phyloP scores from a whole-genome alignment of 148 eudicot genomes.

The Rhododendron ferrugineum region DNA sequence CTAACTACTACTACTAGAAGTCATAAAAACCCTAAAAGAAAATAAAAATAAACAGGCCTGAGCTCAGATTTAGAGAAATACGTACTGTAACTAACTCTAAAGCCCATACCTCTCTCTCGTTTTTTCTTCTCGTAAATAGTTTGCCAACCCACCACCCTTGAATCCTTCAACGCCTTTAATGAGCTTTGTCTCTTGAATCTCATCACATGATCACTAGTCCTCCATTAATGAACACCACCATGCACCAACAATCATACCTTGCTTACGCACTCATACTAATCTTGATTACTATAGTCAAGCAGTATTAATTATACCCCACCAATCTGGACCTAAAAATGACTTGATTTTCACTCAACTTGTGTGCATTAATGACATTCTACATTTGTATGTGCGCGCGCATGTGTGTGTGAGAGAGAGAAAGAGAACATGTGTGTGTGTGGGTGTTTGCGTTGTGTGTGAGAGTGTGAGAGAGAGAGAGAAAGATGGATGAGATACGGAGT shows the following conservation, averaged over 20 bases:
- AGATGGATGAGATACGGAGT: too few species aligned
- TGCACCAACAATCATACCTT: neutral
- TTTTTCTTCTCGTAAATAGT: neutral
- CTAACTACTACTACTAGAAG: neutral
- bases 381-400: neutral
- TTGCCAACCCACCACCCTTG: slow-evolving; percentile 4
- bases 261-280: neutral
- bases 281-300: neutral
- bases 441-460: too few species aligned
- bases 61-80: slow-evolving; percentile 2
- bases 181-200: neutral
- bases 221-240: neutral
- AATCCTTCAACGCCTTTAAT: neutral
- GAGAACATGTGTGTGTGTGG: too few species aligned
- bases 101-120: slow-evolving; percentile 14
- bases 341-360: neutral
- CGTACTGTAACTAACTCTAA: neutral
- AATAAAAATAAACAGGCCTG: neutral
- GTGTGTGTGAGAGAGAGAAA: neutral
- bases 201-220: neutral
- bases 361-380: neutral
- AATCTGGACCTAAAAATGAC: neutral
- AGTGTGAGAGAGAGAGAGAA: too few species aligned
- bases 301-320: neutral
- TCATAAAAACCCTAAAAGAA: neutral